These are phyloP conservation scores for Pleurotus sapidus DNA, from an alignment of 768 basidiomycete species.

Conservation along the genomic window DNA sequence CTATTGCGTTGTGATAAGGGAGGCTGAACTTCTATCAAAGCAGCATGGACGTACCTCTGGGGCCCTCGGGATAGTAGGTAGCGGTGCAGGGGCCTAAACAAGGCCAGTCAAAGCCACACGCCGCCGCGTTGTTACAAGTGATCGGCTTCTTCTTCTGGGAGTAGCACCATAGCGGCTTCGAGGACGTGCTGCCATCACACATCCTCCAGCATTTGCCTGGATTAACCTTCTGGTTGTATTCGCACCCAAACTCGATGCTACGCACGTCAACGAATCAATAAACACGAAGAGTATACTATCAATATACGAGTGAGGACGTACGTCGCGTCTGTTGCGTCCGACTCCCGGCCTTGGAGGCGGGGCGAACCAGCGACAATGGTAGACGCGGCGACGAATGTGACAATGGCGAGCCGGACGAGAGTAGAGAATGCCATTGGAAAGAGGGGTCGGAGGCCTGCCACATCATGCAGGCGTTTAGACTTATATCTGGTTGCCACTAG, in stretches of 20 bases:
- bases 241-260: neutral
- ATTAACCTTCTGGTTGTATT: constrained; percentile 2
- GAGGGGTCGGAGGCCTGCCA: no score
- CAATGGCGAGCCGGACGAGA: neutral
- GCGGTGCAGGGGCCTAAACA: neutral
- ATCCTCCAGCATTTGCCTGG: neutral
- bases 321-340: neutral
- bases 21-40: no score
- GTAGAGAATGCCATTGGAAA: no score
- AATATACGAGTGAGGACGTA: no score
- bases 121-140: neutral
- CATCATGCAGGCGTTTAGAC: no score
- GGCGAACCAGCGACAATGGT: neutral
- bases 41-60: neutral
- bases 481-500: no score
- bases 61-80: neutral
- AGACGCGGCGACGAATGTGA: neutral
- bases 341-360: neutral
- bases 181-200: neutral
- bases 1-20: no score
- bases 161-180: neutral
- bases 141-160: neutral
- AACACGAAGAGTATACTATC: no score
- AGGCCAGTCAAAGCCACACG: neutral
- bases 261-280: neutral